Conservation (phyloP, 1,284 basidiomycete species). For the Marasmius fiardii region DNA sequence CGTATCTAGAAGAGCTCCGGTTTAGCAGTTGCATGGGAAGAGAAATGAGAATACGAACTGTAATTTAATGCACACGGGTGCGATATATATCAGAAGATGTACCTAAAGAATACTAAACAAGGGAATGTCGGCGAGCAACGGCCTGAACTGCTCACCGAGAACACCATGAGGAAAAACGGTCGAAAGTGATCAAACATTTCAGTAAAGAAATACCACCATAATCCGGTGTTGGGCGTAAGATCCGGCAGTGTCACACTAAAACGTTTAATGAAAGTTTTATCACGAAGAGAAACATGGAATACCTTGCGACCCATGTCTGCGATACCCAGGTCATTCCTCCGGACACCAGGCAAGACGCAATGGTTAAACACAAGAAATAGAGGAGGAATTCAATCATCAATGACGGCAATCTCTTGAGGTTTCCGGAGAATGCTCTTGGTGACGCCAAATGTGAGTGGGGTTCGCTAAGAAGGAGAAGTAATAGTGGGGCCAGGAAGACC, state of each 20-base stretch:
- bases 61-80: slow-evolving; percentile 87
- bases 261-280: slow-evolving; percentile 1
- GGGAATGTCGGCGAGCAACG: not conserved
- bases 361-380: slow-evolving; percentile 47
- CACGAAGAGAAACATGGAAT: slow-evolving; percentile 23
- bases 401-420: slow-evolving; percentile 33
- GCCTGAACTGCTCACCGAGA: slow-evolving; percentile 60
- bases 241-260: slow-evolving; percentile 72
- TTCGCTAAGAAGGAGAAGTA: slow-evolving; percentile 60
- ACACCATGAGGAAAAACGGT: slow-evolving; percentile 94
- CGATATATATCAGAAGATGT: slow-evolving; percentile 82
- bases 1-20: slow-evolving; percentile 50
- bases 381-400: slow-evolving; percentile 44
- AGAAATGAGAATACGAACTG: slow-evolving; percentile 43
- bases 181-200: slow-evolving; percentile 99
- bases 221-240: slow-evolving; percentile 88
- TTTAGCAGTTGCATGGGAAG: not conserved
- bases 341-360: slow-evolving; percentile 49
- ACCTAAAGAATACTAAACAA: slow-evolving; percentile 50
- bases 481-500: slow-evolving; percentile 64
- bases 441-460: slow-evolving; percentile 64
- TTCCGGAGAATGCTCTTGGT: slow-evolving; percentile 42
- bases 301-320: slow-evolving; percentile 86
- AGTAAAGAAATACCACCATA: slow-evolving; percentile 99
- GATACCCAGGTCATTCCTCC: slow-evolving; percentile 66